Conservation (phyloP, 208 protist species). For the Strigomonas culicis region DNA sequence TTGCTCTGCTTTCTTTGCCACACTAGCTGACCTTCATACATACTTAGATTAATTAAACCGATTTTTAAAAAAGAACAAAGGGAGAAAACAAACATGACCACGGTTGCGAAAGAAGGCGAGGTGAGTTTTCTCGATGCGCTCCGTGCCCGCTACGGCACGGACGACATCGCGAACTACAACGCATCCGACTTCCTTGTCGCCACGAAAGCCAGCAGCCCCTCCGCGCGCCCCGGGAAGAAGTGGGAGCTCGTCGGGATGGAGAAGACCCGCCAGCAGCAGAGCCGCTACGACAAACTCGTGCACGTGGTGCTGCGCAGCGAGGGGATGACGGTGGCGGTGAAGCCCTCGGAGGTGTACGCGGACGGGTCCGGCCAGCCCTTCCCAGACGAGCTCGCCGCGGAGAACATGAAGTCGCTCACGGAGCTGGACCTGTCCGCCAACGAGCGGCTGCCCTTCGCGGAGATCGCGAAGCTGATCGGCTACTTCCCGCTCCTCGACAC, state of each 20-base stretch:
- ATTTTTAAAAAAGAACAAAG: conserved; percentile 4
- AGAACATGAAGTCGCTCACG: conserved; percentile 39
- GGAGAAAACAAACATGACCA: background rate
- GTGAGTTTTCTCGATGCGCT: conserved; percentile 67
- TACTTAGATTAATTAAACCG: background rate
- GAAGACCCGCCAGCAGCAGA: conserved; percentile 54
- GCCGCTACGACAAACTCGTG: conserved; percentile 45
- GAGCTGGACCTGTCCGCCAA: conserved; percentile 82
- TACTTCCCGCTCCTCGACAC: conserved; percentile 55
- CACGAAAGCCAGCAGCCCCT: conserved; percentile 13
- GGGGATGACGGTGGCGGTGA: conserved; percentile 52
- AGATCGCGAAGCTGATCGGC: conserved; percentile 41
- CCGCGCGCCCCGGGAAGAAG: conserved; percentile 33
- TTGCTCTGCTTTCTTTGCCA: background rate
- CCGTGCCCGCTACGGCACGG: conserved; percentile 66
- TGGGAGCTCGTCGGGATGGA: conserved; percentile 88
- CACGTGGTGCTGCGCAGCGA: conserved; percentile 63
- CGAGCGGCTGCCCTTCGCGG: conserved; percentile 34
- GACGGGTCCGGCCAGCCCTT: conserved; percentile 6
- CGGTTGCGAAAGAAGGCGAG: too few species aligned
- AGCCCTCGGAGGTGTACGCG: conserved; percentile 11
- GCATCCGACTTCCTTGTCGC: conserved; percentile 48
- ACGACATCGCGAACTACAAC: conserved; percentile 42
- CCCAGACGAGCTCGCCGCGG: conserved; percentile 31
- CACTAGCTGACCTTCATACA: background rate